Evolutionary conservation across 139 green algal species (phyloP).

Genomic region (Picochlorum sp.): DNA sequence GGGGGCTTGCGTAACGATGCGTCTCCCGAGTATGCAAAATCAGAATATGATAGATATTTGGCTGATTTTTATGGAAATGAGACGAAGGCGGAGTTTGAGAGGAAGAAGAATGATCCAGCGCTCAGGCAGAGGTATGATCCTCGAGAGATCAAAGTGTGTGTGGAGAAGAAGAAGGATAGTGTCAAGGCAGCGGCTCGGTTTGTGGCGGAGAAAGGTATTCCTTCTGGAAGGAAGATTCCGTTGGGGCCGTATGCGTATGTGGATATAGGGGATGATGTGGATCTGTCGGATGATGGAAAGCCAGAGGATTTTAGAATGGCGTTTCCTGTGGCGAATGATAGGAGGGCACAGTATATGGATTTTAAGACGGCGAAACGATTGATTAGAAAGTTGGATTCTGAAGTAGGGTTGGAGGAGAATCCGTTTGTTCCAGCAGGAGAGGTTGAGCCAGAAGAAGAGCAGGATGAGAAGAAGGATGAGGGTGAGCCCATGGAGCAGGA

Average conservation of each 20-base stretch:
- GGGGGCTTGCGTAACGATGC: slow-evolving; percentile 42
- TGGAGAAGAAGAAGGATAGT: slow-evolving; percentile 2
- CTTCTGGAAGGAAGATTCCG: neutral
- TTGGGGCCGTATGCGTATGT: neutral
- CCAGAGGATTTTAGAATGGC: slow-evolving; percentile 17
- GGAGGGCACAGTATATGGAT: slow-evolving; percentile 48
- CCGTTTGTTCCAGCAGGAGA: slow-evolving; percentile 18
- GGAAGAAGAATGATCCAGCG: slow-evolving; percentile 31
- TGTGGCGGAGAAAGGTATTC: slow-evolving; percentile 32
- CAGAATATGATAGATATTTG: slow-evolving; percentile 55
- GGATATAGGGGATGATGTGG: neutral
- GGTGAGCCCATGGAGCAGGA: slow-evolving; percentile 10
- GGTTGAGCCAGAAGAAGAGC: neutral
- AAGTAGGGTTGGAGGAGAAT: slow-evolving; percentile 64
- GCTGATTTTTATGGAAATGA: slow-evolving; percentile 55
- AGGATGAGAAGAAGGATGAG: neutral
- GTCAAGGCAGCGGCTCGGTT: neutral
- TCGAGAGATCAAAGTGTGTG: slow-evolving; percentile 15
- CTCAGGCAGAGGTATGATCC: slow-evolving; percentile 36
- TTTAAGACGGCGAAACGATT: slow-evolving; percentile 44
- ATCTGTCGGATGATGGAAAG: neutral
- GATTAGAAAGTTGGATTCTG: slow-evolving; percentile 57
- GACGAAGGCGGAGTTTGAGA: slow-evolving; percentile 46
- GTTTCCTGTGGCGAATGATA: slow-evolving; percentile 41
- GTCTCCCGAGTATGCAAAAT: slow-evolving; percentile 48